Percentiles rank a stretch among this genome's conserved stretches.
These are phyloP conservation scores for Lotus japonicus DNA, from an alignment of 306 rosid genomes.

Conservation along the genomic window DNA sequence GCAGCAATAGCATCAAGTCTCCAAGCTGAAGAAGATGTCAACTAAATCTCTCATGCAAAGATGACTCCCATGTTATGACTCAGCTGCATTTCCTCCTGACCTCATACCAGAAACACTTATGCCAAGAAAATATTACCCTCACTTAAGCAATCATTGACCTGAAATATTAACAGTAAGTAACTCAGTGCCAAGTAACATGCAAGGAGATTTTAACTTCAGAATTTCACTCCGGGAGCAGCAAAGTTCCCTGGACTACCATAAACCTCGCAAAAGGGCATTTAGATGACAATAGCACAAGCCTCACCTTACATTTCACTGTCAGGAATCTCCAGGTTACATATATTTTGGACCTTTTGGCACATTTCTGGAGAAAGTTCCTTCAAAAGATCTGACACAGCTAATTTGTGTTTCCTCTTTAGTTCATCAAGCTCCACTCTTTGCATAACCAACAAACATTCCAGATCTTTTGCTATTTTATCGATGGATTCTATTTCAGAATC, in stretches of 20 bases:
- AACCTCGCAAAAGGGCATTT: neutral
- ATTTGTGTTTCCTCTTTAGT: slow-evolving; percentile 59
- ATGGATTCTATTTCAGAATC: slow-evolving; percentile 30
- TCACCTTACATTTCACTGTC: slow-evolving; percentile 20
- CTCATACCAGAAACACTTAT: neutral
- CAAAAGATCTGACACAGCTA: slow-evolving; percentile 44
- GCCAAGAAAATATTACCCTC: slow-evolving; percentile 2
- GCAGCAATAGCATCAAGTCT: slow-evolving; percentile 11
- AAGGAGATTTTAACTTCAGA: slow-evolving; percentile 8
- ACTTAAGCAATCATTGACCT: slow-evolving; percentile 14
- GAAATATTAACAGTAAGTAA: neutral
- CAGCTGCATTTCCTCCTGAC: slow-evolving; percentile 13
- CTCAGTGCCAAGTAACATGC: slow-evolving; percentile 14
- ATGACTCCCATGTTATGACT: slow-evolving; percentile 14
- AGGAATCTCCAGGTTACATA: slow-evolving; percentile 36
- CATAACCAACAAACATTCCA: slow-evolving; percentile 41
- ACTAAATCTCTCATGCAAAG: slow-evolving; percentile 9
- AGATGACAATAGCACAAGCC: slow-evolving; percentile 7
- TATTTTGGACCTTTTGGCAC: slow-evolving; percentile 39
- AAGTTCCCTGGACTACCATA: neutral
- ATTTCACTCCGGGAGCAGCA: neutral
- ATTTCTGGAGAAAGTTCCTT: slow-evolving; percentile 44
- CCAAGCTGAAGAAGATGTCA: neutral
- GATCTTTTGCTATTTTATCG: slow-evolving; percentile 28
- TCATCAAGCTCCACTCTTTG: slow-evolving; percentile 60